Conservation (phyloP, 2,329 filamentous ascomycete species). For the Clonostachys chloroleuca region DNA sequence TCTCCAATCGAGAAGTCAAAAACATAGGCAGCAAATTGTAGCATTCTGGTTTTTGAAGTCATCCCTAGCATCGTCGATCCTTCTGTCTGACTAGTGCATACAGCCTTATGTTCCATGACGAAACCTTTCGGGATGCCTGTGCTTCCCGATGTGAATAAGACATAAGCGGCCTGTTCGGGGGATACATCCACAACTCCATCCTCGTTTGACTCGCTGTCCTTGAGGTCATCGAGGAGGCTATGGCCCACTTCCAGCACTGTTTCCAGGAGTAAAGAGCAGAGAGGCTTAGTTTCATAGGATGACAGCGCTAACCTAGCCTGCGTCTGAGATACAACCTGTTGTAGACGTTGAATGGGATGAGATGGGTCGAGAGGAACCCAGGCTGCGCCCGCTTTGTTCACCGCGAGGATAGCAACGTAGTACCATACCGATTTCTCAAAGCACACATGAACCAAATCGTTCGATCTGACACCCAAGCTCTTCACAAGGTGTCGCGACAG, state of each 20-base stretch:
- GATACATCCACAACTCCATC: neutral
- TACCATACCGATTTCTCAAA: constrained; percentile 3
- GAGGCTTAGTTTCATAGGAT: neutral
- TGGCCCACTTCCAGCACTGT: neutral
- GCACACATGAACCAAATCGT: constrained; percentile 1
- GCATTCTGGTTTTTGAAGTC: constrained; percentile 26
- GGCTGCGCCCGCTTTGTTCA: constrained; percentile 2
- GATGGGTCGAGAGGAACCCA: constrained; percentile 1
- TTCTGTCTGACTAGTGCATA: neutral
- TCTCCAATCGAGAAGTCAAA: constrained; percentile 40
- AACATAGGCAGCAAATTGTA: constrained; percentile 45
- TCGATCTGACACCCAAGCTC: neutral
- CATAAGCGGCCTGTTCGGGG: constrained; percentile 4
- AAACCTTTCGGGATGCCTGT: constrained; percentile 9
- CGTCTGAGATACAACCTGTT: neutral
- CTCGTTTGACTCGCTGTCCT: neutral
- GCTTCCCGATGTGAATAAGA: constrained; percentile 8
- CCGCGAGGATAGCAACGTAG: constrained; percentile 1
- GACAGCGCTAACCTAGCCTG: neutral
- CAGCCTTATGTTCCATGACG: constrained; percentile 8
- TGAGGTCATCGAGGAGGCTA: neutral
- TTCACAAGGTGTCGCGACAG: neutral
- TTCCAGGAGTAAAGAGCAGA: neutral
- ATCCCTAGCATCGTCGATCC: neutral
- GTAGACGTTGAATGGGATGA: neutral